A percentile compares a stretch with the other conserved stretches of the same genome.
phyloP scores from a whole-genome alignment of 371 early-diverging fungal species.

The Batrachochytrium dendrobatidis region DNA sequence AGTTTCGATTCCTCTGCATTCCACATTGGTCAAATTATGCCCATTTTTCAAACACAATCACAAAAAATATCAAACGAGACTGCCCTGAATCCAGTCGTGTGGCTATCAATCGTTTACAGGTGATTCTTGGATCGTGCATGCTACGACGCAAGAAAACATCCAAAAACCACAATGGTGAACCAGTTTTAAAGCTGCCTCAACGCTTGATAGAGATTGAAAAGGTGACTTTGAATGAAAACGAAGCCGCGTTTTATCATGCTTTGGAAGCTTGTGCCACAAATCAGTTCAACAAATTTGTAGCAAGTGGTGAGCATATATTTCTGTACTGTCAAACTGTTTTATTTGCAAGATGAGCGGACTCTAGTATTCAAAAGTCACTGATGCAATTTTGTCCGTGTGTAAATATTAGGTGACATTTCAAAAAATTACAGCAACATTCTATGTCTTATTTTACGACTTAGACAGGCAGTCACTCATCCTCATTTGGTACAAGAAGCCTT shows the following conservation, averaged over 20 bases:
- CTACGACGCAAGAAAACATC: constrained; percentile 68
- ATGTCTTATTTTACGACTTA: constrained; percentile 23
- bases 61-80: background rate
- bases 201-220: constrained; percentile 48
- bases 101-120: constrained; percentile 52
- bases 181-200: constrained; percentile 51
- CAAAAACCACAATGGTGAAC: constrained; percentile 51
- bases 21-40: constrained; percentile 1
- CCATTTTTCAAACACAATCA: background rate
- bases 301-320: background rate
- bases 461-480: constrained; percentile 26
- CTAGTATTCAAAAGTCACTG: no score
- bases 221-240: background rate
- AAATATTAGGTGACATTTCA: constrained; percentile 18
- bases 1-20: constrained; percentile 5
- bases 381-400: no score
- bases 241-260: background rate
- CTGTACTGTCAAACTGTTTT: background rate
- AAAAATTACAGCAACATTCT: constrained; percentile 28
- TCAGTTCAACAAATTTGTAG: constrained; percentile 1
- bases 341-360: no score
- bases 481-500: constrained; percentile 7
- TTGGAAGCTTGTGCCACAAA: background rate
- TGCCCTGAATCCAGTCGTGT: no score
- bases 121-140: constrained; percentile 55